Percentiles rank a stretch among this genome's conserved stretches.
These are phyloP conservation scores for Waltergamsia citrina DNA, from an alignment of 2,329 filamentous ascomycete genomes.

Conservation along the genomic window DNA sequence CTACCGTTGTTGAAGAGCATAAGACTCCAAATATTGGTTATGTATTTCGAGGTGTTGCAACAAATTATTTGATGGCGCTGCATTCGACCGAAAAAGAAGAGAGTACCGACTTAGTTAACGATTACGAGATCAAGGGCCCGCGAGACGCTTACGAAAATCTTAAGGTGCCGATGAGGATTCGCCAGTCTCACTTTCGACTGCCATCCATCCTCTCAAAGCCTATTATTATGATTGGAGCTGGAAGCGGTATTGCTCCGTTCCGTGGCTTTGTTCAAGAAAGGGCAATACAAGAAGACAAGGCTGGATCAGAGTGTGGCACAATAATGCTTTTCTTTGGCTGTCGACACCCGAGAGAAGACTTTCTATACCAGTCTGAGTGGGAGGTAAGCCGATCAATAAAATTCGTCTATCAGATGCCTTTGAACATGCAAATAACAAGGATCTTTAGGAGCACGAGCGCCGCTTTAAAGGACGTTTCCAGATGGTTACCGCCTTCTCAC, in stretches of 20 bases:
- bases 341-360: slow-evolving; percentile 38
- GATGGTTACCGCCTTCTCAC: slow-evolving; percentile 79
- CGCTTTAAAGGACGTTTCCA: slow-evolving; percentile 73
- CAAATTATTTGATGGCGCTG: slow-evolving; percentile 10
- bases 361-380: slow-evolving; percentile 39
- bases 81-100: background rate
- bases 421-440: slow-evolving; percentile 74
- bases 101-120: background rate
- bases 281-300: slow-evolving; percentile 60
- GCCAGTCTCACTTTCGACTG: slow-evolving; percentile 92
- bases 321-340: slow-evolving; percentile 50
- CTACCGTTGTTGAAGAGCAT: slow-evolving; percentile 18
- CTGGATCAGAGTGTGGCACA: slow-evolving; percentile 9
- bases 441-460: slow-evolving; percentile 74
- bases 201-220: slow-evolving; percentile 68
- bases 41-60: slow-evolving; percentile 8
- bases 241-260: slow-evolving; percentile 37
- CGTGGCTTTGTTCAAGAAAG: slow-evolving; percentile 16
- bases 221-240: slow-evolving; percentile 40
- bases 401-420: slow-evolving; percentile 85
- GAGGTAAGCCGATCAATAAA: slow-evolving; percentile 60
- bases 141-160: slow-evolving; percentile 25
- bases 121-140: slow-evolving; percentile 27
- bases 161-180: slow-evolving; percentile 79
- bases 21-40: background rate